These are phyloP conservation scores for Cymbidium sinense DNA, from an alignment of 106 monocot species.

Conservation along the genomic window DNA sequence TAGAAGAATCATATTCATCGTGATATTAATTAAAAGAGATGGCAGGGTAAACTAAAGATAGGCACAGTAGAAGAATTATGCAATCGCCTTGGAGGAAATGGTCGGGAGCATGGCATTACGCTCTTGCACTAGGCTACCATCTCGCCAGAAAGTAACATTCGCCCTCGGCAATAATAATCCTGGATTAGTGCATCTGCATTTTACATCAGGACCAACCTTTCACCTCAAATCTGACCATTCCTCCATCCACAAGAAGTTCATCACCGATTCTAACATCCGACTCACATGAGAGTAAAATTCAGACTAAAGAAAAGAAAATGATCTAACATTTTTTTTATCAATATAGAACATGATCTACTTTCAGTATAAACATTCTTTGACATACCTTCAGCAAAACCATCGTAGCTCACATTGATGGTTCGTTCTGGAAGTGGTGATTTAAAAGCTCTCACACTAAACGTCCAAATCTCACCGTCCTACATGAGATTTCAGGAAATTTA, in stretches of 20 bases:
- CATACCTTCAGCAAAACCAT: constrained; percentile 93
- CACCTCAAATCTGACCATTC: constrained; percentile 97
- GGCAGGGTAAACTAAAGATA: background rate
- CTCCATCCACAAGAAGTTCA: no score
- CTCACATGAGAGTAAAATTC: background rate
- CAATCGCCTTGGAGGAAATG: constrained; percentile 81
- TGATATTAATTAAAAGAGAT: background rate
- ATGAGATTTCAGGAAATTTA: background rate
- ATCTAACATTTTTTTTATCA: background rate
- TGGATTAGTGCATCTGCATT: constrained; percentile 76
- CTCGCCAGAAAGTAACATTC: constrained; percentile 58
- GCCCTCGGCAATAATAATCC: constrained; percentile 52
- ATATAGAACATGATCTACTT: background rate
- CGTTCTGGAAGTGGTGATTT: constrained; percentile 67
- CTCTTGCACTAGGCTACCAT: constrained; percentile 85
- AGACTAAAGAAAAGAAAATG: no score
- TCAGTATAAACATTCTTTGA: background rate
- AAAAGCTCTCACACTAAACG: constrained; percentile 83
- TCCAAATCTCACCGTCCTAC: constrained; percentile 98
- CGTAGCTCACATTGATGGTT: constrained; percentile 85
- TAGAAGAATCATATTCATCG: no score
- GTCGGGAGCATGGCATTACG: constrained; percentile 98
- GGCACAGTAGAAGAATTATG: background rate
- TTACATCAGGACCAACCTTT: constrained; percentile 94
- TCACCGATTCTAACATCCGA: constrained; percentile 82